These are phyloP conservation scores for Coemansia sp. DNA, from an alignment of 192 early-diverging fungal species.

Conservation along the genomic window DNA sequence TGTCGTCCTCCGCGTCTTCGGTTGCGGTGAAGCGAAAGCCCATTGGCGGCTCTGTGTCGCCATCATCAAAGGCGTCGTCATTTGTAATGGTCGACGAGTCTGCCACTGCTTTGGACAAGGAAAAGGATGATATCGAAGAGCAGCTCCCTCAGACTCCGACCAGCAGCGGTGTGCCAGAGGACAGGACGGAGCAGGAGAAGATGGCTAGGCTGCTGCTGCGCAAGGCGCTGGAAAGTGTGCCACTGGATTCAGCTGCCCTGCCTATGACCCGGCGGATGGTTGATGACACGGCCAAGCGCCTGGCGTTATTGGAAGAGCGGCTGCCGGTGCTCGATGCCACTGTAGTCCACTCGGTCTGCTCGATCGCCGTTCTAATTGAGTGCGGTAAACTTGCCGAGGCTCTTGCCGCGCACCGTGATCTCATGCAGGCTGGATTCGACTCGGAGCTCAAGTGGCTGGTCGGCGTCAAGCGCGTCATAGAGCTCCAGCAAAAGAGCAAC, in stretches of 20 bases:
- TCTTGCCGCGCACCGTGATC: slow-evolving; percentile 11
- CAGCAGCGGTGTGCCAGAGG: slow-evolving; percentile 11
- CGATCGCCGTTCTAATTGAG: slow-evolving; percentile 24
- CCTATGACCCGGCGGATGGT: slow-evolving; percentile 26
- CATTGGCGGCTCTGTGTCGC: not conserved
- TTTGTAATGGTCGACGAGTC: slow-evolving; percentile 29
- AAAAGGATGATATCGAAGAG: slow-evolving; percentile 2
- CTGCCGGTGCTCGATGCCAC: slow-evolving; percentile 16
- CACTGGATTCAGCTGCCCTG: not conserved
- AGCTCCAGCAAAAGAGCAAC: slow-evolving; percentile 22
- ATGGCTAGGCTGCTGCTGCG: not conserved
- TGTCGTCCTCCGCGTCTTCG: not conserved
- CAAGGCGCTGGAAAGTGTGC: slow-evolving; percentile 1
- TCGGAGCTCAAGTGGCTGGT: slow-evolving; percentile 47
- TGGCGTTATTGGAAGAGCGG: slow-evolving; percentile 22
- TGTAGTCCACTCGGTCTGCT: slow-evolving; percentile 8
- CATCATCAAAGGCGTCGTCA: slow-evolving; percentile 12
- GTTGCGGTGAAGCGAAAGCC: not conserved
- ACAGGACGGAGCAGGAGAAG: slow-evolving; percentile 1
- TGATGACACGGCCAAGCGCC: slow-evolving; percentile 28
- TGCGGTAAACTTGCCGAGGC: slow-evolving; percentile 10
- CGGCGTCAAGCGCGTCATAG: slow-evolving; percentile 45
- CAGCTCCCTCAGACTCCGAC: not conserved
- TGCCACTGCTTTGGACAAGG: slow-evolving; percentile 3
- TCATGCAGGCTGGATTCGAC: slow-evolving; percentile 34